Evolutionary conservation across 257 asterid species (phyloP), one percentile per base, ranked within the genome.

Genomic region (Cruciata laevipes): DNA sequence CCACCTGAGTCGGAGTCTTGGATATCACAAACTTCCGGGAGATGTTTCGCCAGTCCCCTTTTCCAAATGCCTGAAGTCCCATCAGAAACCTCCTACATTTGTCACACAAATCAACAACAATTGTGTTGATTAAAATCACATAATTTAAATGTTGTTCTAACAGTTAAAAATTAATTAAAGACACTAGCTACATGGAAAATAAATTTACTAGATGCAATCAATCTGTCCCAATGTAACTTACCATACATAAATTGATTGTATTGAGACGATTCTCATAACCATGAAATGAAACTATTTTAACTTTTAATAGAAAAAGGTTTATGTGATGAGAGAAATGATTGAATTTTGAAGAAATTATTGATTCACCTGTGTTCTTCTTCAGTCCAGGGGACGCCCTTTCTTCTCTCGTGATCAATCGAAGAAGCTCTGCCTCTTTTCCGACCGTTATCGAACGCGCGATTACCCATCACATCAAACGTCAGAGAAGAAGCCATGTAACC

Each of bases 351-450:
- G 42, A 51, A 40, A 11, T 40, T 1, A 40, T 40, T 3, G 47
- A 47, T 30, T 51, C 31, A 89, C 97, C 95, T 86, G 79, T 91
- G 97, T 53, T 91, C 97, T 5, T 87, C 95, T 70, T 88, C 88
- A 4, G 97, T 91, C 97, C 97, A 91, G 1, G 96, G 96, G 0
- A 88, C 80, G 66, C 96, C 91, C 75, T 83, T 88, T 75, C 76
- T 91, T 9, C 96, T 77, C 69, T 83, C 87, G 32, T 87, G 98
- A 80, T 89, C 90, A 35, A 58, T 52, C 0, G 55, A 47, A 16
- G 55, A 16, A 57, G 67, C 71, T 51, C 84, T 78, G 16, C 84
- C 79, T 57, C 89, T 80, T 80, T 85, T 90, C 71, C 85, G 80
- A 66, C 67, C 76, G 52, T 63, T 68, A 58, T 81, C 80, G 69